These are phyloP conservation scores for Vararia minispora DNA, from an alignment of 768 basidiomycete genomes.

Conservation along the genomic window DNA sequence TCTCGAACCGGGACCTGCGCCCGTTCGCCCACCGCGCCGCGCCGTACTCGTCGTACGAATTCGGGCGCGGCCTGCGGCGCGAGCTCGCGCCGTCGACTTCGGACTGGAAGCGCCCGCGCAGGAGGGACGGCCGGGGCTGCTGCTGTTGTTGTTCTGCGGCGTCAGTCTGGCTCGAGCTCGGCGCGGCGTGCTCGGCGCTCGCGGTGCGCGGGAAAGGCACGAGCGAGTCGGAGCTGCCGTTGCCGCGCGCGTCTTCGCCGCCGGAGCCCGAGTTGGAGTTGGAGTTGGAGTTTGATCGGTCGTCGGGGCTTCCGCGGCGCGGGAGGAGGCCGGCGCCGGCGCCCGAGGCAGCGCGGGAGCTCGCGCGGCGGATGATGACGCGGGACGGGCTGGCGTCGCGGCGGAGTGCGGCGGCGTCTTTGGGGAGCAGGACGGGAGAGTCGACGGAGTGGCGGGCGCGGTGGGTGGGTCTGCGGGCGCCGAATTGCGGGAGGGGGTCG, in stretches of 20 bases:
- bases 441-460: conserved; percentile 59
- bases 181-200: not conserved
- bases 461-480: conserved; percentile 45
- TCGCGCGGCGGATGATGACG: conserved; percentile 23
- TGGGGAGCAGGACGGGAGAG: conserved; percentile 24
- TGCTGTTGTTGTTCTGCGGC: not conserved
- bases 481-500: conserved; percentile 36
- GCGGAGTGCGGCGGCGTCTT: conserved; percentile 22
- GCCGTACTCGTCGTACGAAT: conserved; percentile 58
- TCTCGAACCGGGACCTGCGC: conserved; percentile 56
- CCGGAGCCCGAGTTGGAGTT: conserved; percentile 7
- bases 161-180: not conserved
- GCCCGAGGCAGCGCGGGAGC: conserved; percentile 17
- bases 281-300: conserved; percentile 5
- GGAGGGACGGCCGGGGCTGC: conserved; percentile 29
- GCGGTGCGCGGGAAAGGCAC: conserved; percentile 20
- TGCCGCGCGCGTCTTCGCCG: conserved; percentile 8
- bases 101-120: conserved; percentile 62
- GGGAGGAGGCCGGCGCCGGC: conserved; percentile 20
- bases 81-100: conserved; percentile 50
- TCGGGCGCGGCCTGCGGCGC: conserved; percentile 46
- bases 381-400: conserved; percentile 44
- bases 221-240: conserved; percentile 31
- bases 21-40: too few species aligned
- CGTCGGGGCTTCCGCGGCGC: too few species aligned